Conservation (phyloP, 2,329 filamentous ascomycete species). For the Aspergillus eucalypticola region DNA sequence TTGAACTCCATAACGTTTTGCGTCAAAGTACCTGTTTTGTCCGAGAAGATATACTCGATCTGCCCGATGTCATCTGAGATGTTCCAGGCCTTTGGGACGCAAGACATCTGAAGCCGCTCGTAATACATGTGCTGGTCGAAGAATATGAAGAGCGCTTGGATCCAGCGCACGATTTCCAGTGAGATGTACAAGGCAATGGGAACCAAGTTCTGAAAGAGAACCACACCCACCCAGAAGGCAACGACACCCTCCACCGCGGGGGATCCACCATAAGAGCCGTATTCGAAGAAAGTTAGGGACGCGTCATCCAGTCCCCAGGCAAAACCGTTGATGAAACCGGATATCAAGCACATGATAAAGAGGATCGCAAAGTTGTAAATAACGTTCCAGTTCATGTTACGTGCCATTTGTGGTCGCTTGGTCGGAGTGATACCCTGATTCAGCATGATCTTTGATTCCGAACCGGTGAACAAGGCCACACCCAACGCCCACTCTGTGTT, state of each 20-base stretch:
- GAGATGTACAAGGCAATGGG: conserved; percentile 8
- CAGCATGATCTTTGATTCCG: conserved; percentile 8
- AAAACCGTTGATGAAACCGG: conserved; percentile 7
- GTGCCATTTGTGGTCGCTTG: conserved; percentile 7
- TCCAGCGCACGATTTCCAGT: conserved; percentile 4
- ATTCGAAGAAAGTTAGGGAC: conserved; percentile 1
- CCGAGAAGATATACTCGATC: conserved; percentile 97
- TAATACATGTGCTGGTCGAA: conserved; percentile 6
- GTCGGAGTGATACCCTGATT: conserved; percentile 6
- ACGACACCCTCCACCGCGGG: conserved; percentile 2
- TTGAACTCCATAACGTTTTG: conserved; percentile 99
- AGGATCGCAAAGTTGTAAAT: conserved; percentile 7
- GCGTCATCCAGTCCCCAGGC: conserved; percentile 5
- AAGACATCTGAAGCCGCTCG: conserved; percentile 3
- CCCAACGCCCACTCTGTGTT: conserved; percentile 7
- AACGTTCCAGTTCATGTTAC: conserved; percentile 8
- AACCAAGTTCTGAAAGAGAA: conserved; percentile 8
- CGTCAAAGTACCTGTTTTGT: conserved; percentile 86
- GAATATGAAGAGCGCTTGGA: conserved; percentile 5
- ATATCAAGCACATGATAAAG: conserved; percentile 9
- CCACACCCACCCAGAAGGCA: conserved; percentile 5
- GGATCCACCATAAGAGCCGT: conserved; percentile 5
- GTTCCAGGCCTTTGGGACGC: conserved; percentile 4
- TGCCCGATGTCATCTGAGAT: conserved; percentile 59
- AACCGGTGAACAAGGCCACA: conserved; percentile 1